Conservation (phyloP, 2,329 filamentous ascomycete genomes). For the Diaporthe sp. region DNA sequence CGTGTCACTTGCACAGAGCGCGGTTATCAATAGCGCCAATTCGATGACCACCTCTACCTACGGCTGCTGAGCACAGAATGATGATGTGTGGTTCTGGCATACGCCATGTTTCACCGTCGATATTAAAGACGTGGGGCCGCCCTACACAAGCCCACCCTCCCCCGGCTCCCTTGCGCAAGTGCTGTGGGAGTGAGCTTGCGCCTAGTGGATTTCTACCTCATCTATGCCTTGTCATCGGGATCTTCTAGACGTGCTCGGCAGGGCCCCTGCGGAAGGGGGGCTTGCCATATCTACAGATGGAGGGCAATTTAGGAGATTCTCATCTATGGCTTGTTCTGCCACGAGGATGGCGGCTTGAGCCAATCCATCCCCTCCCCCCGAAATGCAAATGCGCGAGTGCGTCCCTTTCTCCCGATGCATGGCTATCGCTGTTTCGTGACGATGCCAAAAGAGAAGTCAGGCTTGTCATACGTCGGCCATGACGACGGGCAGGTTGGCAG, state of each 20-base stretch:
- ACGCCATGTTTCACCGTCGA: slow-evolving; percentile 38
- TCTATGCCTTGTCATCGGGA: slow-evolving; percentile 1
- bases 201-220: slow-evolving; percentile 5
- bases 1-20: not conserved
- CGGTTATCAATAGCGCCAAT: not conserved
- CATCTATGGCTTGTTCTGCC: not conserved
- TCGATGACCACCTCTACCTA: not conserved
- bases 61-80: not conserved
- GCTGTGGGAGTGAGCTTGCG: slow-evolving; percentile 7
- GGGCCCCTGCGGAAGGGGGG: not conserved
- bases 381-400: not conserved
- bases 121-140: slow-evolving; percentile 28
- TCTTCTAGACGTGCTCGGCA: not conserved
- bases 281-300: not conserved
- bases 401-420: not conserved
- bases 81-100: slow-evolving; percentile 30
- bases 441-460: not conserved
- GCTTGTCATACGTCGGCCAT: slow-evolving; percentile 9
- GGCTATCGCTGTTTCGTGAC: not conserved
- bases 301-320: not conserved
- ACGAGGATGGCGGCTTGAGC: not conserved
- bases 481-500: not conserved
- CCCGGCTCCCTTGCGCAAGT: slow-evolving; percentile 20
- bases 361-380: not conserved
- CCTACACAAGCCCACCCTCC: slow-evolving; percentile 8